These are phyloP conservation scores for Pharnaceum exiguum DNA, from an alignment of 148 eudicot genomes.

Conservation along the genomic window DNA sequence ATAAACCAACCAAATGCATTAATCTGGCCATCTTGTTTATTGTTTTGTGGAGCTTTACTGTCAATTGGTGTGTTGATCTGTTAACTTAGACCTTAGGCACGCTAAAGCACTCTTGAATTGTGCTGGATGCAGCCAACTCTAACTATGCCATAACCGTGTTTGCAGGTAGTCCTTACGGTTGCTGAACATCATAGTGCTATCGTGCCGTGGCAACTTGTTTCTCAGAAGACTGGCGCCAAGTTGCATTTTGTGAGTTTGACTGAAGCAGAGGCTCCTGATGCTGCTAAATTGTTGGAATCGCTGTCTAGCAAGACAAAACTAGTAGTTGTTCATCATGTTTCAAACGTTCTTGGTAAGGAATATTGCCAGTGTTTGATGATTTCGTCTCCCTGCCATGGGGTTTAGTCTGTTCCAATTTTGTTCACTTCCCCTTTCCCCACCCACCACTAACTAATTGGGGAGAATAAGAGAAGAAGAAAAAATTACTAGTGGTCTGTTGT, in stretches of 20 bases:
- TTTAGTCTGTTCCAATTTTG: no score
- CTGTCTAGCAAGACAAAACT: constrained; percentile 77
- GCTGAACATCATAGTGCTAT: constrained; percentile 98
- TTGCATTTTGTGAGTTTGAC: constrained; percentile 67
- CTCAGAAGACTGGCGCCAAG: constrained; percentile 81
- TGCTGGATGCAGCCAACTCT: background rate
- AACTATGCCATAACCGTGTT: background rate
- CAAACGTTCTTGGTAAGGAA: constrained; percentile 75
- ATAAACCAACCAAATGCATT: no score
- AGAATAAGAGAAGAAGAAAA: no score
- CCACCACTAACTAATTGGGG: no score
- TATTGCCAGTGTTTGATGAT: background rate
- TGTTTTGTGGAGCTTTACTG: background rate
- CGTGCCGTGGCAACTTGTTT: constrained; percentile 94
- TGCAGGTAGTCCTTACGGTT: constrained; percentile 70
- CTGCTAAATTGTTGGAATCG: constrained; percentile 41
- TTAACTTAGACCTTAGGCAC: background rate
- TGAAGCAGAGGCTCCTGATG: constrained; percentile 80
- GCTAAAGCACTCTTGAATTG: background rate
- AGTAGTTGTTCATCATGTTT: constrained; percentile 81
- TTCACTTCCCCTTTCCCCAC: no score
- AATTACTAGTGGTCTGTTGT: no score
- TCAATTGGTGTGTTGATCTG: background rate
- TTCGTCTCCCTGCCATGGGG: no score
- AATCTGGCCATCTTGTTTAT: background rate